A percentile compares a stretch with the other conserved stretches of the same genome.
Evolutionary conservation across 2,329 filamentous ascomycete species (phyloP).

Genomic region (Triangularia setosa): DNA sequence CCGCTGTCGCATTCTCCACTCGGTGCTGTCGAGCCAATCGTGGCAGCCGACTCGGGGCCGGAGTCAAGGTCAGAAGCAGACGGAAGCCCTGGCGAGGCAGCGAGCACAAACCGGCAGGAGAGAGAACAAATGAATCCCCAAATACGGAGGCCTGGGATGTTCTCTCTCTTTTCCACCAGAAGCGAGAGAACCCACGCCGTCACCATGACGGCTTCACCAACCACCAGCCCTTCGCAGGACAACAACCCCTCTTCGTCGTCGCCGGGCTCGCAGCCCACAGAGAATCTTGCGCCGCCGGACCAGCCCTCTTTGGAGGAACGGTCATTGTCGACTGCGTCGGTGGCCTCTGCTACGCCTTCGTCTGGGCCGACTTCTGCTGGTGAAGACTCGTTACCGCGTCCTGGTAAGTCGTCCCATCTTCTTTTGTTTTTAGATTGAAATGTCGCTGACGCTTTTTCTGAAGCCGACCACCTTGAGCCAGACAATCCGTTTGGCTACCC

Average conservation of each 20-base stretch:
- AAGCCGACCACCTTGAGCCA: not conserved
- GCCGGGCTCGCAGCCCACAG: not conserved
- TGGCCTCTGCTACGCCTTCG: not conserved
- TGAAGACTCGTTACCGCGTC: not conserved
- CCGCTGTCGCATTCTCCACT: not conserved
- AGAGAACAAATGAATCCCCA: not conserved
- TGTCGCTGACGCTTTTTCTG: not conserved
- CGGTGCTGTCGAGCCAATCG: not conserved
- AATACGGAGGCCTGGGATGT: not conserved
- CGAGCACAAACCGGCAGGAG: not conserved
- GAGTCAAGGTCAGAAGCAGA: not conserved
- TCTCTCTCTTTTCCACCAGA: not conserved
- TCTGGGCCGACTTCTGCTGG: not conserved
- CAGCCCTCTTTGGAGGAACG: not conserved
- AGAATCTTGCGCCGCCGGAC: not conserved
- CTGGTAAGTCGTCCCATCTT: not conserved
- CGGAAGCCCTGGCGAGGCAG: not conserved
- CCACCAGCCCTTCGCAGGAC: not conserved
- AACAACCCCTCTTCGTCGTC: not conserved
- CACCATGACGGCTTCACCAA: not conserved
- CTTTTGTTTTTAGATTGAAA: not conserved
- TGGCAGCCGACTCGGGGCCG: not conserved
- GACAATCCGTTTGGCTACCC: constrained; percentile 1
- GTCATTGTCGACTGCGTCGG: not conserved
- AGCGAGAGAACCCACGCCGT: not conserved